Evolutionary conservation across 129 eudicot species (phyloP).

Genomic region (Cynara cardunculus): DNA sequence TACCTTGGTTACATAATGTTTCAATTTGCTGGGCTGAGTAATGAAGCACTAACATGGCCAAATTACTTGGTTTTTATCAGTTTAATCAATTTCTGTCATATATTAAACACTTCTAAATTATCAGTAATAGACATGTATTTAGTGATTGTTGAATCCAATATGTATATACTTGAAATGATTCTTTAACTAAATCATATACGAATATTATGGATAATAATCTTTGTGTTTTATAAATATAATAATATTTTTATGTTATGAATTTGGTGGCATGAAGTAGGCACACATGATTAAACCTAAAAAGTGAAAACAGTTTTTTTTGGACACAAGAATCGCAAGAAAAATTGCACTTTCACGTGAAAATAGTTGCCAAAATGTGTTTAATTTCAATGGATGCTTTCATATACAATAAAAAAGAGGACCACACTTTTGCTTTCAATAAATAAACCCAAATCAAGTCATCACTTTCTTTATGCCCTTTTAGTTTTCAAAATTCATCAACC

Average conservation of each 20-base stretch:
- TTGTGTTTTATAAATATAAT: background rate
- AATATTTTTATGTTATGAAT: background rate
- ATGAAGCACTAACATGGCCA: too few species aligned
- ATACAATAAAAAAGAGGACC: constrained; percentile 17
- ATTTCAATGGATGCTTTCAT: constrained; percentile 1
- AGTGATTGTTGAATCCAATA: background rate
- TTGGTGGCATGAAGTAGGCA: background rate
- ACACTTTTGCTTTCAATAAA: constrained; percentile 15
- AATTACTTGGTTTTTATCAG: too few species aligned
- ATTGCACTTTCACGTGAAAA: constrained; percentile 38
- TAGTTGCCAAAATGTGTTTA: constrained; percentile 5
- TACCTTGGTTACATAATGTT: too few species aligned
- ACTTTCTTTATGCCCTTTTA: constrained; percentile 20
- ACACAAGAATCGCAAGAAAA: constrained; percentile 28
- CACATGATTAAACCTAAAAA: constrained; percentile 1
- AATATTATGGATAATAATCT: background rate
- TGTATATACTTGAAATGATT: background rate
- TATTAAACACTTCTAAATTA: too few species aligned
- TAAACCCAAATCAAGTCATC: constrained; percentile 19
- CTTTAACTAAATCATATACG: background rate
- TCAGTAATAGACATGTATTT: too few species aligned
- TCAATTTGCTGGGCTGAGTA: too few species aligned
- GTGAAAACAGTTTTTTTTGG: constrained; percentile 11
- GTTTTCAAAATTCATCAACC: constrained; percentile 20
- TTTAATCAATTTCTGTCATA: background rate